Percentiles rank a stretch among this genome's conserved stretches.
Conservation (phyloP, 805 yeast genomes). For the Torulaspora maleeae region DNA sequence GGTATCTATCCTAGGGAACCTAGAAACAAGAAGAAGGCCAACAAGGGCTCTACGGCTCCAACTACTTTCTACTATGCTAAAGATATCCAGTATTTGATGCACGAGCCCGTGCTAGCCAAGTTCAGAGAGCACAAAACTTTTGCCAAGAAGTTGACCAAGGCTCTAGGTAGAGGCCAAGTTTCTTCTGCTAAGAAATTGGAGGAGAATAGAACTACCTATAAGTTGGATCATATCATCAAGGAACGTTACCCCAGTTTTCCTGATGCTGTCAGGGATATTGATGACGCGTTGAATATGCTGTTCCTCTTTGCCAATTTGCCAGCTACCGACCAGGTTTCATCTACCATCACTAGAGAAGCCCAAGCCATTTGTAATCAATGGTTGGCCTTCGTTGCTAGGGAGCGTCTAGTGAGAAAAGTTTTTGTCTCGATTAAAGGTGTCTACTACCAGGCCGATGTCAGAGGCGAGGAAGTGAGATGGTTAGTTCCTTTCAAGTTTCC, state of each 20-base stretch:
- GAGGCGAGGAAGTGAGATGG: slow-evolving; percentile 94
- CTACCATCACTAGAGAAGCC: slow-evolving; percentile 83
- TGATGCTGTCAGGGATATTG: slow-evolving; percentile 89
- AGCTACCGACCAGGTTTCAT: slow-evolving; percentile 76
- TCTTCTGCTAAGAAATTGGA: slow-evolving; percentile 84
- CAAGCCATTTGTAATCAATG: slow-evolving; percentile 85
- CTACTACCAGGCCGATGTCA: slow-evolving; percentile 83
- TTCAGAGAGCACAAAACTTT: slow-evolving; percentile 95
- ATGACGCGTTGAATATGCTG: slow-evolving; percentile 92
- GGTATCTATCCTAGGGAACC: slow-evolving; percentile 98
- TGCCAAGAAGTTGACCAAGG: slow-evolving; percentile 82
- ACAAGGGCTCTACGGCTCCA: slow-evolving; percentile 96
- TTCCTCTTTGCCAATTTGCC: slow-evolving; percentile 93
- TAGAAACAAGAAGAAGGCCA: slow-evolving; percentile 90
- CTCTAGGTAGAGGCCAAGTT: slow-evolving; percentile 88
- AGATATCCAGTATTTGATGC: slow-evolving; percentile 91
- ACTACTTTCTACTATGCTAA: slow-evolving; percentile 89
- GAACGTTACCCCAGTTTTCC: slow-evolving; percentile 93
- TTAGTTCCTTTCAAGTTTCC: slow-evolving; percentile 96
- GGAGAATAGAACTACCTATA: slow-evolving; percentile 62
- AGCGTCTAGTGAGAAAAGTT: slow-evolving; percentile 75
- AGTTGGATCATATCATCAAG: slow-evolving; percentile 83
- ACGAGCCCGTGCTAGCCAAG: slow-evolving; percentile 86
- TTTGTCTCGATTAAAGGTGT: slow-evolving; percentile 97
- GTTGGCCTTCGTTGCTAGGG: slow-evolving; percentile 88